These are phyloP conservation scores for Gentiana dahurica DNA, from an alignment of 257 asterid species.

Conservation along the genomic window DNA sequence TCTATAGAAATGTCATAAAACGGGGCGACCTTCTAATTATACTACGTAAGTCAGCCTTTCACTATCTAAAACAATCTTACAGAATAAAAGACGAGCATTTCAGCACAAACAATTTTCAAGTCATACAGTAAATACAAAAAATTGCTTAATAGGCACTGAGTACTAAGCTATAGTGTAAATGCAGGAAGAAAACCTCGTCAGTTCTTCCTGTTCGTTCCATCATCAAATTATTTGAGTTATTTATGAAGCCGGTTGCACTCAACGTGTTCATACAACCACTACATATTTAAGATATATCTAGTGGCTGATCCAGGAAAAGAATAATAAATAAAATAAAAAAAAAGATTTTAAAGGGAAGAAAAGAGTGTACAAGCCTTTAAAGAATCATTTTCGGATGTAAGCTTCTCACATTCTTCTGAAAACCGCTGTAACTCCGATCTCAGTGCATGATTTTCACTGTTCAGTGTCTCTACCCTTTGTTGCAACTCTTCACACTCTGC, in stretches of 20 bases:
- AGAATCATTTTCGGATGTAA: constrained; percentile 53
- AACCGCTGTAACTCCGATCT: constrained; percentile 65
- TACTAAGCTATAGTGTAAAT: too few species aligned
- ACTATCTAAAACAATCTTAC: too few species aligned
- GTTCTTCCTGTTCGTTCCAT: constrained; percentile 53
- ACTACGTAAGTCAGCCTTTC: too few species aligned
- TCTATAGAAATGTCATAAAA: too few species aligned
- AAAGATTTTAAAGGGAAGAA: background rate
- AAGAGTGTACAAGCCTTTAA: constrained; percentile 37
- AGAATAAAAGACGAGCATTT: too few species aligned
- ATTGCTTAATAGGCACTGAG: too few species aligned
- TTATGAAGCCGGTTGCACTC: background rate
- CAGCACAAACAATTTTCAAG: too few species aligned
- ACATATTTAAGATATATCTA: too few species aligned
- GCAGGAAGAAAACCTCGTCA: constrained; percentile 37
- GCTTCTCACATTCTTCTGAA: constrained; percentile 77
- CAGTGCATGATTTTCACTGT: constrained; percentile 48
- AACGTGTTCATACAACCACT: too few species aligned
- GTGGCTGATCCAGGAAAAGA: too few species aligned
- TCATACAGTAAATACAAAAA: too few species aligned
- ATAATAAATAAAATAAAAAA: background rate
- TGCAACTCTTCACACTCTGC: constrained; percentile 90
- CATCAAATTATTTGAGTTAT: constrained; percentile 6
- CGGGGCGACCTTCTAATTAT: too few species aligned
- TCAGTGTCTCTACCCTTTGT: constrained; percentile 54